phyloP scores from a whole-genome alignment of 345 rosid species.

The Nasturtium officinale region DNA sequence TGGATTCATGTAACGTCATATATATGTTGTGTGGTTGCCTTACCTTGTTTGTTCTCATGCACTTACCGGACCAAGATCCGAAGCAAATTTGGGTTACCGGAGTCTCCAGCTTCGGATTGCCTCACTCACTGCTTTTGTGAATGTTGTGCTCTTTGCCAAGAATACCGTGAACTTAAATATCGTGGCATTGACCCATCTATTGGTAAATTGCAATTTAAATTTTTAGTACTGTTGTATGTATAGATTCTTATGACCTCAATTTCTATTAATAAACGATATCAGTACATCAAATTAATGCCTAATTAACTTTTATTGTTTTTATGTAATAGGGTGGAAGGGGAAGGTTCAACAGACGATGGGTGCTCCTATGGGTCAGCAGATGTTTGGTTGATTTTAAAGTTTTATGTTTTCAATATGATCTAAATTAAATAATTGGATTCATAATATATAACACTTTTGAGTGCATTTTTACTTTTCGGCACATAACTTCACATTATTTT shows the following conservation, averaged over 20 bases:
- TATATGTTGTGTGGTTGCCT: slow-evolving; percentile 35
- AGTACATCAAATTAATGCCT: not conserved
- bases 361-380: slow-evolving; percentile 56
- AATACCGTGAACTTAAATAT: slow-evolving; percentile 63
- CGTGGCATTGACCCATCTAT: slow-evolving; percentile 71
- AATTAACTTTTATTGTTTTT: not conserved
- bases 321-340: slow-evolving; percentile 57
- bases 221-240: not conserved
- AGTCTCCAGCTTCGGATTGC: slow-evolving; percentile 70
- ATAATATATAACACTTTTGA: not conserved
- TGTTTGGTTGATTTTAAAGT: slow-evolving; percentile 44
- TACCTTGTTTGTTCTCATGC: slow-evolving; percentile 71
- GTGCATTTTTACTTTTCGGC: not conserved
- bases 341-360: slow-evolving; percentile 50
- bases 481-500: not conserved
- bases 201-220: slow-evolving; percentile 39
- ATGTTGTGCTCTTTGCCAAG: slow-evolving; percentile 78
- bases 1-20: not conserved
- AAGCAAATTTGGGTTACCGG: slow-evolving; percentile 57
- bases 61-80: slow-evolving; percentile 64
- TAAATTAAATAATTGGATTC: slow-evolving; percentile 1
- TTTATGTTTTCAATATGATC: slow-evolving; percentile 18
- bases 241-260: not conserved
- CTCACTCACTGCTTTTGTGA: slow-evolving; percentile 62
- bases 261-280: not conserved